Evolutionary conservation across 176 grass and related monocot genomes (phyloP).

Genomic region (Paspalum vaginatum): DNA sequence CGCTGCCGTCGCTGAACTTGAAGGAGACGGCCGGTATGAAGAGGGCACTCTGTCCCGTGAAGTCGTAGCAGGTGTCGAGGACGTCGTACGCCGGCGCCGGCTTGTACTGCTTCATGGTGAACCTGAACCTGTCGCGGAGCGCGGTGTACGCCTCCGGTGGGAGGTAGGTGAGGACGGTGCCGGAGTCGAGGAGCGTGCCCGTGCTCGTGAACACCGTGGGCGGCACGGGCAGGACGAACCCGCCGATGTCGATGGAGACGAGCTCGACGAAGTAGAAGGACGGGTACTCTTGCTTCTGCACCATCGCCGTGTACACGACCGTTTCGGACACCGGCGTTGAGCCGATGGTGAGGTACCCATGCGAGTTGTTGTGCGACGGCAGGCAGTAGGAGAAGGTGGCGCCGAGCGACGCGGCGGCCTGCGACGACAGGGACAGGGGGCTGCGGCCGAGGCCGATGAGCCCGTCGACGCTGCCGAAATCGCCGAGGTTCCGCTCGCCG

Average conservation of each 20-base stretch:
- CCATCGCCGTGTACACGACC: slow-evolving; percentile 59
- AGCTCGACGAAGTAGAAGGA: slow-evolving; percentile 69
- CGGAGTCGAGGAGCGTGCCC: slow-evolving; percentile 71
- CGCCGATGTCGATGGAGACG: slow-evolving; percentile 61
- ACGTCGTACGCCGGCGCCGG: slow-evolving; percentile 32
- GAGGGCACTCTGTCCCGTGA: slow-evolving; percentile 32
- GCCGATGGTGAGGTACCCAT: slow-evolving; percentile 64
- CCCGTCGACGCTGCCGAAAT: slow-evolving; percentile 53
- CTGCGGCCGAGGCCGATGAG: slow-evolving; percentile 67
- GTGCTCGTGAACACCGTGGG: slow-evolving; percentile 38
- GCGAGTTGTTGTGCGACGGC: slow-evolving; percentile 42
- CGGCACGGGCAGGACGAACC: slow-evolving; percentile 46
- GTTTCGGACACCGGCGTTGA: background rate
- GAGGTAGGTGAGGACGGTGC: slow-evolving; percentile 64
- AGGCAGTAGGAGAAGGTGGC: slow-evolving; percentile 76
- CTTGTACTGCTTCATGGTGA: slow-evolving; percentile 58
- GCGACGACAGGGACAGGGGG: slow-evolving; percentile 51
- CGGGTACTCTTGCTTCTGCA: slow-evolving; percentile 5
- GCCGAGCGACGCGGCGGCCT: slow-evolving; percentile 46
- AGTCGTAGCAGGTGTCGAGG: slow-evolving; percentile 80
- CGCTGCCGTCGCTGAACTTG: slow-evolving; percentile 51
- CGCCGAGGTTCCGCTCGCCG: slow-evolving; percentile 34
- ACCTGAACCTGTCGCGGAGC: slow-evolving; percentile 51
- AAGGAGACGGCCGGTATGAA: slow-evolving; percentile 46
- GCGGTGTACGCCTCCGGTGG: slow-evolving; percentile 51